Conservation (phyloP, 176 grass and related monocot genomes). For the Alopecurus myosuroides region DNA sequence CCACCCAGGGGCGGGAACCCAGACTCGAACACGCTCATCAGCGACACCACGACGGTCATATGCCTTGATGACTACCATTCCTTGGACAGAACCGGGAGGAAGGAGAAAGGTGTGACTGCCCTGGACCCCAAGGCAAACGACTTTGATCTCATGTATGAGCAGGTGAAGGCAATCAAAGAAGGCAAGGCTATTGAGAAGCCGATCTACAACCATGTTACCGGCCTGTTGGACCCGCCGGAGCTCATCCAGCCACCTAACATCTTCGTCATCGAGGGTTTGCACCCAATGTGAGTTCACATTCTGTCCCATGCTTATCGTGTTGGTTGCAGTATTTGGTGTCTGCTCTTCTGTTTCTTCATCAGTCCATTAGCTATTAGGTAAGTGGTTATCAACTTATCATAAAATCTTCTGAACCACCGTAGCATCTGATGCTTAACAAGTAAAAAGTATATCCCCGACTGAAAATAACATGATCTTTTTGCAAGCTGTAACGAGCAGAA, state of each 20-base stretch:
- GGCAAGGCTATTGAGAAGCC: constrained; percentile 71
- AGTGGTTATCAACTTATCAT: neutral
- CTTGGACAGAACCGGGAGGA: constrained; percentile 81
- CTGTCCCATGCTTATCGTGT: constrained; percentile 9
- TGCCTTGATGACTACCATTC: constrained; percentile 94
- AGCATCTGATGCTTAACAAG: neutral
- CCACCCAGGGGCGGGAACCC: constrained; percentile 86
- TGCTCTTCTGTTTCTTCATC: neutral
- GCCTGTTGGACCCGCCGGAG: constrained; percentile 73
- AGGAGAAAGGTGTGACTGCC: constrained; percentile 77
- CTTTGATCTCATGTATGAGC: constrained; percentile 94
- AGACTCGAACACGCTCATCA: constrained; percentile 88
- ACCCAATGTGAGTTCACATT: constrained; percentile 75
- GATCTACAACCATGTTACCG: constrained; percentile 87
- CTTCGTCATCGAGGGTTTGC: constrained; percentile 86
- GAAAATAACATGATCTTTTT: neutral
- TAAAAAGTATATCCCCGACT: neutral
- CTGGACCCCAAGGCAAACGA: constrained; percentile 84
- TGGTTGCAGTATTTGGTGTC: neutral
- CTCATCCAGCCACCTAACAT: constrained; percentile 81
- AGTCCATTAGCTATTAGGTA: constrained; percentile 1
- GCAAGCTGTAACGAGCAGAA: neutral
- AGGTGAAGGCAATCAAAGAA: constrained; percentile 88
- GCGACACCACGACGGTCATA: constrained; percentile 83
- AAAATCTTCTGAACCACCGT: neutral